phyloP scores from a whole-genome alignment of 73 alveolate genomes.

The Symbiodinium pilosum region DNA sequence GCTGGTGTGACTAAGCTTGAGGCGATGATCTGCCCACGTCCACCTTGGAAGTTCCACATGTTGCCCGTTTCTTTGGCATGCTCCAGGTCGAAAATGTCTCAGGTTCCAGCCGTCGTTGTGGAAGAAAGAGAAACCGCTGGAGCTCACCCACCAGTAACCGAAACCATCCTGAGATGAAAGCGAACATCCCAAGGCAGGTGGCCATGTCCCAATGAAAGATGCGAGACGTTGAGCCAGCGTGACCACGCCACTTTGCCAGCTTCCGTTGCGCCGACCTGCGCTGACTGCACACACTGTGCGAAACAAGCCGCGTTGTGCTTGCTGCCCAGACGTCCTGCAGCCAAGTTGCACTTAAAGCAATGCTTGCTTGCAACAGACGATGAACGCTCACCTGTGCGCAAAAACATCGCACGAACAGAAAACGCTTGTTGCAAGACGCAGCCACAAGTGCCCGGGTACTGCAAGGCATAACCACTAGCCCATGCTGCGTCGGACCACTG shows the following conservation, averaged over 20 bases:
- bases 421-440: too few species aligned
- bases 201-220: not conserved
- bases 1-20: not conserved
- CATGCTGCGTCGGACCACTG: too few species aligned
- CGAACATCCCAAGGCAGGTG: not conserved
- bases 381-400: not conserved
- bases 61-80: not conserved
- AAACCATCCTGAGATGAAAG: constrained; percentile 27
- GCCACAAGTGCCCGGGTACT: too few species aligned
- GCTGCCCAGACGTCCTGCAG: too few species aligned
- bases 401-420: too few species aligned
- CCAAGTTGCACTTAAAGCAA: not conserved
- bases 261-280: not conserved
- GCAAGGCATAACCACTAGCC: too few species aligned
- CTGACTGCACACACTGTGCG: not conserved
- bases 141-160: constrained; percentile 92
- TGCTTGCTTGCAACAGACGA: not conserved
- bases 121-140: constrained; percentile 71
- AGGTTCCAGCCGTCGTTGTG: not conserved
- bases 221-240: constrained; percentile 4
- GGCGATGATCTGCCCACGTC: not conserved
- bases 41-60: not conserved
- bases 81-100: not conserved
- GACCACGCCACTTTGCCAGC: constrained; percentile 15
- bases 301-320: too few species aligned